These are phyloP conservation scores for Saccharomyces hybrid DNA, from an alignment of 1,139 yeast genomes.

Conservation along the genomic window DNA sequence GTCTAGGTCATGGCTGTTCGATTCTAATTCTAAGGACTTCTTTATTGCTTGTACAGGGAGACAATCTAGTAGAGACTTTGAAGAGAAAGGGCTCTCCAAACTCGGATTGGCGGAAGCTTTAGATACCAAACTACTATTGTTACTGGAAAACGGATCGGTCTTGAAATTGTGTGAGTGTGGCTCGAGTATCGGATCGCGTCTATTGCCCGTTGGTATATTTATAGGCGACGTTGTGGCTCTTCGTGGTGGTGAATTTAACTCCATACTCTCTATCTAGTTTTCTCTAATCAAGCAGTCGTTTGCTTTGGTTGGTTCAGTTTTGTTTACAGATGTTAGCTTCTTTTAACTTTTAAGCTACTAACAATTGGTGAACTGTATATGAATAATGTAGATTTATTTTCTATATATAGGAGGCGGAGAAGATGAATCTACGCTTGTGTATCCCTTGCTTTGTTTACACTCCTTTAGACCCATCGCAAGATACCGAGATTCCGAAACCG, in stretches of 20 bases:
- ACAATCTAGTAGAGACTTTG: background rate
- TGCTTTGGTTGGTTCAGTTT: background rate
- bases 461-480: background rate
- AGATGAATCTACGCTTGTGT: background rate
- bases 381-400: background rate
- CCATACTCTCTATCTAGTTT: constrained; percentile 26
- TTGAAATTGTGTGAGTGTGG: background rate
- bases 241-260: background rate
- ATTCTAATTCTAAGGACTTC: background rate
- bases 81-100: background rate
- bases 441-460: constrained; percentile 1
- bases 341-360: background rate
- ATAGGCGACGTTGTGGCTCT: background rate
- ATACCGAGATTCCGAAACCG: background rate
- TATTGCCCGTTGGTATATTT: background rate
- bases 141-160: background rate
- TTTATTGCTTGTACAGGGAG: background rate
- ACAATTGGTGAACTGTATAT: background rate
- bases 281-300: background rate
- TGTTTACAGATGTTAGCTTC: background rate
- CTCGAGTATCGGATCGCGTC: background rate
- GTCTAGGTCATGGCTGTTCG: background rate
- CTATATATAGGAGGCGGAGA: background rate
- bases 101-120: background rate
- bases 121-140: background rate